Evolutionary conservation across 2,329 filamentous ascomycete genomes (phyloP).

Genomic region (Dothideomycetes sp.): DNA sequence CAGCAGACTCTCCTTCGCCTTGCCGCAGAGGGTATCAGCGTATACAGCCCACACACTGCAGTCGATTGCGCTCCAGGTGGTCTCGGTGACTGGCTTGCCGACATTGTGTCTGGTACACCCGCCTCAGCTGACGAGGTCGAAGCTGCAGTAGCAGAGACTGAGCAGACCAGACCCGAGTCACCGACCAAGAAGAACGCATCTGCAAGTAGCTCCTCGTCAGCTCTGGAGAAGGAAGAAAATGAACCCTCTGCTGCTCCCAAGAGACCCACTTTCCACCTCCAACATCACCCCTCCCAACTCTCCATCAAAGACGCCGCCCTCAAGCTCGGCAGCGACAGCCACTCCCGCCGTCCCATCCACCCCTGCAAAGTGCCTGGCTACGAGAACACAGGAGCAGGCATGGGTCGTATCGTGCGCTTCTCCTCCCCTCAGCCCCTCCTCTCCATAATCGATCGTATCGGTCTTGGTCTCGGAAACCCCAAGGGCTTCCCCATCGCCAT

Average conservation of each 20-base stretch:
- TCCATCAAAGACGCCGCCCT: slow-evolving; percentile 21
- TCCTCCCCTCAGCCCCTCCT: slow-evolving; percentile 39
- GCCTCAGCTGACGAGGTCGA: slow-evolving; percentile 15
- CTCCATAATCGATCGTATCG: slow-evolving; percentile 51
- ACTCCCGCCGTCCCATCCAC: slow-evolving; percentile 44
- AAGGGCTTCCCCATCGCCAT: slow-evolving; percentile 54
- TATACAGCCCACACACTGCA: slow-evolving; percentile 93
- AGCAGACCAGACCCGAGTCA: neutral
- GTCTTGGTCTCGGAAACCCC: slow-evolving; percentile 53
- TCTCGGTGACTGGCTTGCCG: slow-evolving; percentile 88
- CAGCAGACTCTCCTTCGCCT: slow-evolving; percentile 76
- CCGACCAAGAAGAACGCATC: slow-evolving; percentile 3
- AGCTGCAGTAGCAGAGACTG: slow-evolving; percentile 5
- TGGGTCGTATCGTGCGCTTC: slow-evolving; percentile 51
- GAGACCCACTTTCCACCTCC: slow-evolving; percentile 31
- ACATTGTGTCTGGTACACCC: slow-evolving; percentile 58
- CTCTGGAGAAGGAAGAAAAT: slow-evolving; percentile 19
- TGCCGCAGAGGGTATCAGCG: slow-evolving; percentile 76
- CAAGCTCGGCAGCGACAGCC: slow-evolving; percentile 30
- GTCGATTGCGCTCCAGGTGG: slow-evolving; percentile 78
- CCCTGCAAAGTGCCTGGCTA: slow-evolving; percentile 31
- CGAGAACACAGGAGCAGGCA: slow-evolving; percentile 40
- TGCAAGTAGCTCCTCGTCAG: slow-evolving; percentile 1
- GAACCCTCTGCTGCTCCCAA: slow-evolving; percentile 23
- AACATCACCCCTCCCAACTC: slow-evolving; percentile 39